Percentiles rank a stretch among this genome's conserved stretches.
These are phyloP conservation scores for Penicillium palitans DNA, from an alignment of 2,329 filamentous ascomycete species.

Conservation along the genomic window DNA sequence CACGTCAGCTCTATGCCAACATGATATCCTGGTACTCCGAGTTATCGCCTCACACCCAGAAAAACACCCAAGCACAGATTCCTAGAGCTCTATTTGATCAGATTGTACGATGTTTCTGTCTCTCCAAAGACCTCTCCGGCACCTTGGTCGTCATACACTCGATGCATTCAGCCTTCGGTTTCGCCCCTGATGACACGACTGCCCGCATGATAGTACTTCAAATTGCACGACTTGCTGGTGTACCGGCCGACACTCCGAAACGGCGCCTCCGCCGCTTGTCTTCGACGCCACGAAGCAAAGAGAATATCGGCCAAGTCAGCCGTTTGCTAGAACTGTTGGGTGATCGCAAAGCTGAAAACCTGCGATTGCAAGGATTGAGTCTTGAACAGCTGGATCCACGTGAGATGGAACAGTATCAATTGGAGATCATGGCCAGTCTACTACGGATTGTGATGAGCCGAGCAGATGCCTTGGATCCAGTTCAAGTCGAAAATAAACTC, in stretches of 20 bases:
- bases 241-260: constrained; percentile 34
- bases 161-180: constrained; percentile 46
- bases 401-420: constrained; percentile 42
- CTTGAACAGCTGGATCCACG: constrained; percentile 39
- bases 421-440: constrained; percentile 46
- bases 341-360: constrained; percentile 36
- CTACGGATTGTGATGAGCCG: constrained; percentile 44
- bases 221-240: constrained; percentile 48
- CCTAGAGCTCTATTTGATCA: constrained; percentile 53
- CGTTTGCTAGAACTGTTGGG: constrained; percentile 48
- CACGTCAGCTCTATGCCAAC: constrained; percentile 48
- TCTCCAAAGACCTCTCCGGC: constrained; percentile 51
- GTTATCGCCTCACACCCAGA: constrained; percentile 33
- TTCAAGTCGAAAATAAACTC: constrained; percentile 38
- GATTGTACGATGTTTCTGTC: constrained; percentile 54
- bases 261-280: constrained; percentile 45
- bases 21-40: constrained; percentile 51
- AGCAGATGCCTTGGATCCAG: constrained; percentile 27
- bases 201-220: constrained; percentile 52
- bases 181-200: constrained; percentile 50
- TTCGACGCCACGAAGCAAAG: constrained; percentile 44
- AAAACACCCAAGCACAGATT: constrained; percentile 40
- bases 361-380: constrained; percentile 34
- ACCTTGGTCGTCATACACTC: constrained; percentile 52
- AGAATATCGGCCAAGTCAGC: constrained; percentile 48